These are phyloP conservation scores for Pelargonium nanum DNA, from an alignment of 345 rosid genomes.

Conservation along the genomic window DNA sequence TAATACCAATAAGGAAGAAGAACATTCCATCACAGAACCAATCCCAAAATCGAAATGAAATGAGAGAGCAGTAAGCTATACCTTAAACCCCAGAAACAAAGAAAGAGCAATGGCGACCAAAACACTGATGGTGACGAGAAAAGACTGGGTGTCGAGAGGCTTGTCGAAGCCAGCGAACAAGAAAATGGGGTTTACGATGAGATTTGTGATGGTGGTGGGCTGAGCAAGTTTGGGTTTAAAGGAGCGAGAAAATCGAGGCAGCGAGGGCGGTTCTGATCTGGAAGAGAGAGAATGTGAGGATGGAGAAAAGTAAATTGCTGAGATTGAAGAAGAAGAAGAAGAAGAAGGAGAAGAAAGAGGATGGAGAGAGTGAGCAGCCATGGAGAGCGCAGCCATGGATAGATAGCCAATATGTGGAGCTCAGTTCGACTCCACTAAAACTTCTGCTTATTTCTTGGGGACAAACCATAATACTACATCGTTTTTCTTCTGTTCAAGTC, in stretches of 20 bases:
- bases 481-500: no score
- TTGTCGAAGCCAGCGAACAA: slow-evolving; percentile 43
- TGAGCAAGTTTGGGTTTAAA: slow-evolving; percentile 14
- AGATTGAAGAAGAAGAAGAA: slow-evolving; percentile 15
- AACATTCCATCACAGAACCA: not conserved
- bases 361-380: slow-evolving; percentile 11
- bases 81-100: slow-evolving; percentile 80
- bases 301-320: slow-evolving; percentile 1
- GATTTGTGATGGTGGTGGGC: slow-evolving; percentile 18
- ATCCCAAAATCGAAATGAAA: no score
- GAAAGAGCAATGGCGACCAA: slow-evolving; percentile 74
- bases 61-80: not conserved
- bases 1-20: not conserved
- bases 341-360: slow-evolving; percentile 14
- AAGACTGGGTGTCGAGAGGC: slow-evolving; percentile 65
- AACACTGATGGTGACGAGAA: slow-evolving; percentile 61
- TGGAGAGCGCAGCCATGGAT: slow-evolving; percentile 47
- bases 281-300: slow-evolving; percentile 6
- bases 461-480: not conserved
- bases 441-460: not conserved
- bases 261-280: slow-evolving; percentile 17
- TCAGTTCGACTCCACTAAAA: no score
- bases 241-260: slow-evolving; percentile 14
- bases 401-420: slow-evolving; percentile 29
- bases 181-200: slow-evolving; percentile 41